Base-by-base conservation (phyloP, 208 protist species). In the Trypanosoma boissoni region DNA sequence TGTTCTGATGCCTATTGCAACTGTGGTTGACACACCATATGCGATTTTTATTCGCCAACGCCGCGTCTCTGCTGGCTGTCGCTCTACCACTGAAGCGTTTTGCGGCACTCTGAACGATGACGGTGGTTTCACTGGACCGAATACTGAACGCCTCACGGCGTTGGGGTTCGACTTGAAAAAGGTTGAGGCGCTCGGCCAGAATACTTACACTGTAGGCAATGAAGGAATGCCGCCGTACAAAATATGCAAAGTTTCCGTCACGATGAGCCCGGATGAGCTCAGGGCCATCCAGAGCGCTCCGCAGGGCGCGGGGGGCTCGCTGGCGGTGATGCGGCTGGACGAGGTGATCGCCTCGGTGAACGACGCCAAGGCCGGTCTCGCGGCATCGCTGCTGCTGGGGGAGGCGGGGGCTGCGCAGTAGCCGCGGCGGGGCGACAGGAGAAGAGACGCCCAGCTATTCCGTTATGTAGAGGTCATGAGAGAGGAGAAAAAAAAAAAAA, bases 331-430 rank as follows among this genome's bases (percentile, higher is more conserved):
- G 27, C 68, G 61, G 3, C 51, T 90, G n/a, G 67, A 73, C 16
- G 69, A 74, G 23, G 76, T 86, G 1, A 43, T 84, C 5, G 20
- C 44, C 12, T 50, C 54, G 12, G 58, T 76, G 14, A 74, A 72
- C 28, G 83, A 90, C 50, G 73, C 68, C n/a, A 81, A 79, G 58
- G 76, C 79, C 0, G 48, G 68, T n/a, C 50, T 90, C 18, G 76
- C 78, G 1, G 76, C 69, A 28, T 78, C 76, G 9, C 36, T 86
- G 18, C 42, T 83, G 1, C 57, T 58, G 28, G n/a, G 14, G 10
- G 28, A 3, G 8, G 5, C 18, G 34, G n/a, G n/a, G n/a, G n/a
- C n/a, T n/a, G n/a, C n/a, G n/a, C n/a, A n/a, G n/a, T n/a, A n/a
- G n/a, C n/a, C n/a, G n/a, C n/a, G n/a, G n/a, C n/a, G n/a, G n/a